Conservation (phyloP, 176 grass and related monocot species). For the Zoysia pacifica region DNA sequence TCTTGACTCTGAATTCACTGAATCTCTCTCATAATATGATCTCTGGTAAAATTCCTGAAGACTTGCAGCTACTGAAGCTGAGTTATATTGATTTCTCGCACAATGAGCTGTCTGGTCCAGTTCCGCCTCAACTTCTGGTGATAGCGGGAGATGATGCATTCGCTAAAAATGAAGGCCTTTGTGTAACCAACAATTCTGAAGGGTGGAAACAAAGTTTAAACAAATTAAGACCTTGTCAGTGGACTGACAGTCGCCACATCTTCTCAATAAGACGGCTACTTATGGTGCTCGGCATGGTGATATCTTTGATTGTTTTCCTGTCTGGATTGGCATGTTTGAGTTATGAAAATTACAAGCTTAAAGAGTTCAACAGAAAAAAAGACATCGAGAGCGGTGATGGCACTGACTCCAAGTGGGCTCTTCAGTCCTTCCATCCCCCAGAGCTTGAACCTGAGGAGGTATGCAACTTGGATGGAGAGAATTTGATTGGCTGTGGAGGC, state of each 20-base stretch:
- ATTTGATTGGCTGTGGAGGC: conserved; percentile 67
- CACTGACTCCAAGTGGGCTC: conserved; percentile 57
- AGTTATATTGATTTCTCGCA: conserved; percentile 77
- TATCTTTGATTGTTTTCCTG: conserved; percentile 57
- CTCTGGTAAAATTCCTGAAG: conserved; percentile 68
- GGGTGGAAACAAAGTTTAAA: conserved; percentile 37
- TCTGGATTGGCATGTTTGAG: conserved; percentile 56
- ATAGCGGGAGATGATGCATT: conserved; percentile 79
- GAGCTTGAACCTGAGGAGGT: conserved; percentile 61
- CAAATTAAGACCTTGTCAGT: conserved; percentile 60
- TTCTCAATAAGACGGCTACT: conserved; percentile 40
- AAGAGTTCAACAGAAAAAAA: conserved; percentile 49
- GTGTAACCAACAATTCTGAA: conserved; percentile 50
- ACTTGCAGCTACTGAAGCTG: conserved; percentile 65
- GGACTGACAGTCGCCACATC: conserved; percentile 39
- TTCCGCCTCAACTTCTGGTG: conserved; percentile 66
- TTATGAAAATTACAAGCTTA: conserved; percentile 75
- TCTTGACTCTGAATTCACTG: conserved; percentile 61
- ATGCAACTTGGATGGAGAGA: conserved; percentile 52
- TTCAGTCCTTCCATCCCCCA: conserved; percentile 61
- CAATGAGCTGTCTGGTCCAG: conserved; percentile 81
- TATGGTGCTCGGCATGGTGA: conserved; percentile 49
- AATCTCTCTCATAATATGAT: conserved; percentile 86
- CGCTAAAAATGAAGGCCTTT: conserved; percentile 66
- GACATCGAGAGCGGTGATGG: conserved; percentile 46